Evolutionary conservation across 2,329 filamentous ascomycete species (phyloP), one percentile per base, ranked within the genome.

Genomic region (Nannizziopsis arthrosporioides): DNA sequence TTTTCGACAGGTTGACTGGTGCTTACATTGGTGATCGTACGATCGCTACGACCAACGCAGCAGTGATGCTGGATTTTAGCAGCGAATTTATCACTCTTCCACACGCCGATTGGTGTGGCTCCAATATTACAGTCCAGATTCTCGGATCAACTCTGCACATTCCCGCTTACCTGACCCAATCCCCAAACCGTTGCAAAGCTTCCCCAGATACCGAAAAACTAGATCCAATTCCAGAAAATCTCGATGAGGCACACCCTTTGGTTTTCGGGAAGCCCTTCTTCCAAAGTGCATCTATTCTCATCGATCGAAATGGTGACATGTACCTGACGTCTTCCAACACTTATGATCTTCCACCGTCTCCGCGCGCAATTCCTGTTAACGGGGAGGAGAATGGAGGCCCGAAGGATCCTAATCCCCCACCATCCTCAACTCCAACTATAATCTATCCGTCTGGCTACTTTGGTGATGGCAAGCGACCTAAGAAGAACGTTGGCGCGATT

Each of bases 351-450:
- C 44, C 44, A 9, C 44, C 44, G 10, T 31, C 32, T 12, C 44
- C 44, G 5, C 22, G 22, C 5, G 15, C 18, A 34, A 40, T 19
- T n/a, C 39, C 40, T 8, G 18, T 30, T 9, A 35, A 47, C 4
- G 9, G 10, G 11, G 36, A 31, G 18, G 14, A 31, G 6, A 34
- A 32, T 31, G 37, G 38, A 8, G 39, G 17, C n/a, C 44, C 37
- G 11, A 22, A 39, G 4, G 44, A 39, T 39, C 67, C 70, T 1
- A 63, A 56, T 39, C 65, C 68, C 34, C 63, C 64, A 9, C 59
- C 41, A 8, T 43, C 41, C 17, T 31, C 41, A 17, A 32, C 27
- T 18, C 37, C 62, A 17, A 4, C 19, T 14, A 7, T 15, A 3
- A 9, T 17, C 31, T 15, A 30, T 45, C 17, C 10, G 10, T 9